Evolutionary conservation across 1,284 basidiomycete species (phyloP).

Genomic region (Cystobasidium pallidum): DNA sequence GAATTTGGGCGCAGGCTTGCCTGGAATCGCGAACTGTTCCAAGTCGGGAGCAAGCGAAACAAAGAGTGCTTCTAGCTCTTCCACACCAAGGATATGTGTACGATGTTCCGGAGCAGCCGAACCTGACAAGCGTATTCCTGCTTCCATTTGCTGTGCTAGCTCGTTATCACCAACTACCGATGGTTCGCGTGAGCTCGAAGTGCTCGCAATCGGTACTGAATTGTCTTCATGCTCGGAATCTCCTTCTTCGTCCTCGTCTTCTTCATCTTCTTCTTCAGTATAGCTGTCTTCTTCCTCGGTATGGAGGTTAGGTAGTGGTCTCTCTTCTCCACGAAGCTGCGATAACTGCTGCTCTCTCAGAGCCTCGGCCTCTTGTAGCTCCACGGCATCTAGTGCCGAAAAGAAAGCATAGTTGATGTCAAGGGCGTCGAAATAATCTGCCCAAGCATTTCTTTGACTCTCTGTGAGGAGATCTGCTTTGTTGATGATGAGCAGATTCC

Average conservation of each 20-base stretch:
- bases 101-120: constrained; percentile 62
- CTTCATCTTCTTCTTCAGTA: neutral
- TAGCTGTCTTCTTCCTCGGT: constrained; percentile 40
- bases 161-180: constrained; percentile 59
- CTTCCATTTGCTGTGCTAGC: constrained; percentile 45
- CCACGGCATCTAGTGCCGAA: constrained; percentile 87
- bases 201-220: neutral
- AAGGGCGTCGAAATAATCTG: constrained; percentile 86
- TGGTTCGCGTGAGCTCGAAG: constrained; percentile 49
- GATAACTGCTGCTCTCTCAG: constrained; percentile 62
- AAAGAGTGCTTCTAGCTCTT: constrained; percentile 89
- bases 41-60: constrained; percentile 74
- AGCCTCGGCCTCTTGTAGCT: constrained; percentile 70
- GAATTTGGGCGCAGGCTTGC: constrained; percentile 64
- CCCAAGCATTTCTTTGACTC: constrained; percentile 87
- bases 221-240: constrained; percentile 43
- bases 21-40: constrained; percentile 51
- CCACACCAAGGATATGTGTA: constrained; percentile 78
- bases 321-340: constrained; percentile 51
- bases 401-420: constrained; percentile 90
- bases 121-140: constrained; percentile 2
- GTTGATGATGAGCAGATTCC: constrained; percentile 86
- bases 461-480: constrained; percentile 91
- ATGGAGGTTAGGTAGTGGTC: constrained; percentile 46
- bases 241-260: constrained; percentile 13